Conservation (phyloP, 768 basidiomycete genomes). For the Naganishia vaughanmartiniae region DNA sequence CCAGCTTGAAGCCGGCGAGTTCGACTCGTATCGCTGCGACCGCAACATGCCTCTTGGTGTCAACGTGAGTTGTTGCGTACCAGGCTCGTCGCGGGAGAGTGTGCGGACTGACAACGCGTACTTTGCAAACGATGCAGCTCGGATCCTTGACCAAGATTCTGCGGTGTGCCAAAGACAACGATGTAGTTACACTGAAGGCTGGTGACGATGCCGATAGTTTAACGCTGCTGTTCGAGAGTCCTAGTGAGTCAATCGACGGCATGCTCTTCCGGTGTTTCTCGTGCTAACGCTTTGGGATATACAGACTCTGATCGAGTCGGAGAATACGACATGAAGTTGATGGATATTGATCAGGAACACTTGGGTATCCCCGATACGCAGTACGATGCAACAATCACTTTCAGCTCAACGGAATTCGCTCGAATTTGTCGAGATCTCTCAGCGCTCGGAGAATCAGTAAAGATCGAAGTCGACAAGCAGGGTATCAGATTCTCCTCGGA, state of each 20-base stretch:
- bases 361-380: slow-evolving; percentile 96
- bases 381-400: slow-evolving; percentile 86
- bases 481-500: slow-evolving; percentile 89
- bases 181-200: slow-evolving; percentile 84
- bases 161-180: slow-evolving; percentile 95
- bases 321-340: slow-evolving; percentile 98
- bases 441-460: slow-evolving; percentile 85
- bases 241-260: slow-evolving; percentile 60
- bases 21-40: slow-evolving; percentile 84
- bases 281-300: background rate
- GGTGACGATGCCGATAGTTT: slow-evolving; percentile 84
- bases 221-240: slow-evolving; percentile 83
- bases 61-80: slow-evolving; percentile 43
- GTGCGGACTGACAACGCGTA: background rate
- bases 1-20: slow-evolving; percentile 71
- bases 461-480: slow-evolving; percentile 93
- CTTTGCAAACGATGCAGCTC: slow-evolving; percentile 62
- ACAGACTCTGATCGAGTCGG: slow-evolving; percentile 87
- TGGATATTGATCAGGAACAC: slow-evolving; percentile 96
- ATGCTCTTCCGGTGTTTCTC: background rate
- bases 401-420: slow-evolving; percentile 81
- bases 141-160: slow-evolving; percentile 87
- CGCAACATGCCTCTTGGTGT: slow-evolving; percentile 67
- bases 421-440: slow-evolving; percentile 91
- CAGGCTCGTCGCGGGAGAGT: background rate